Percentiles rank a stretch among this genome's conserved stretches.
phyloP scores from a whole-genome alignment of 2,329 filamentous ascomycete genomes.

The Dactylellina haptotyla region DNA sequence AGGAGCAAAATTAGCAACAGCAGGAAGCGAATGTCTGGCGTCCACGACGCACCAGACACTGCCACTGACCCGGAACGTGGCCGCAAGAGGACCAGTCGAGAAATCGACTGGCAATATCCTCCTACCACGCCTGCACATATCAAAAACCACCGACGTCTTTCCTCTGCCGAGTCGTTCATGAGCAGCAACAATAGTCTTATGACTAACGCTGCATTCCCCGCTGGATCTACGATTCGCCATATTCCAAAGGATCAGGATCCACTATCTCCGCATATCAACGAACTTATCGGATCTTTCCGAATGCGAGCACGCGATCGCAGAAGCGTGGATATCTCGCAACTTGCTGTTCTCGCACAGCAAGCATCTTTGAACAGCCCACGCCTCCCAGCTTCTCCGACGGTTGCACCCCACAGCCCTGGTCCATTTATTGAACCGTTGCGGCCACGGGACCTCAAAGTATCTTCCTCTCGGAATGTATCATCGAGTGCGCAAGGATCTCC shows the following conservation, averaged over 20 bases:
- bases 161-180: conserved; percentile 26
- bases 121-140: conserved; percentile 21
- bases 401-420: conserved; percentile 14
- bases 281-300: conserved; percentile 46
- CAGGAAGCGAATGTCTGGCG: conserved; percentile 43
- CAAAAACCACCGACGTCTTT: conserved; percentile 32
- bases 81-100: conserved; percentile 46
- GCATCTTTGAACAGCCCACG: conserved; percentile 36
- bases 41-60: conserved; percentile 28
- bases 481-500: conserved; percentile 15
- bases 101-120: conserved; percentile 38
- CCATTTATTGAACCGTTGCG: conserved; percentile 15
- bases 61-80: conserved; percentile 41
- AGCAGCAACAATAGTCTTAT: conserved; percentile 18
- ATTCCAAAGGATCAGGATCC: conserved; percentile 33
- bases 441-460: conserved; percentile 3
- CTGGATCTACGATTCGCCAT: conserved; percentile 39
- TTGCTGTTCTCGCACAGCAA: conserved; percentile 46
- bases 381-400: conserved; percentile 5
- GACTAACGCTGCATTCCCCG: conserved; percentile 14
- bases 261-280: conserved; percentile 35
- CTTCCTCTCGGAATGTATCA: conserved; percentile 14
- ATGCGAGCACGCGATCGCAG: conserved; percentile 44
- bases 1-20: conserved; percentile 41
- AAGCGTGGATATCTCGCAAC: conserved; percentile 48